Conservation (phyloP, 2,329 filamentous ascomycete species). For the Alternaria panax region DNA sequence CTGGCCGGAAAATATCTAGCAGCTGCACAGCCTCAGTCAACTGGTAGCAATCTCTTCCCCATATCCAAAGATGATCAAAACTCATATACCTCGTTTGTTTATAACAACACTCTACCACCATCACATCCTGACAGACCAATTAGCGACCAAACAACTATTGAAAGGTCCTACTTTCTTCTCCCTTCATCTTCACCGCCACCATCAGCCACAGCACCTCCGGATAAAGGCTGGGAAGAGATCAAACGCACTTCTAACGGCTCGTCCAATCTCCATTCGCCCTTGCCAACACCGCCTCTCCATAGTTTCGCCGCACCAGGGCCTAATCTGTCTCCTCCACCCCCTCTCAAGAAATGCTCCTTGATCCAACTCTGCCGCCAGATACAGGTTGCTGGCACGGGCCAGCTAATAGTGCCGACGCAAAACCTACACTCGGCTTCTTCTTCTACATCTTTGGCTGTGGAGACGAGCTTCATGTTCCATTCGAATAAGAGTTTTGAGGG, state of each 20-base stretch:
- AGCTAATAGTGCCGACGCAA: conserved; percentile 20
- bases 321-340: conserved; percentile 9
- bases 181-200: conserved; percentile 3
- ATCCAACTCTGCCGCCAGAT: conserved; percentile 23
- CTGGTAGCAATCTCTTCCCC: conserved; percentile 10
- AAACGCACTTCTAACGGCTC: conserved; percentile 23
- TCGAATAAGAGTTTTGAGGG: conserved; percentile 29
- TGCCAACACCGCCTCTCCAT: conserved; percentile 12
- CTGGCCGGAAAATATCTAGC: background rate
- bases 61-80: background rate
- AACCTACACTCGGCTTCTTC: conserved; percentile 18
- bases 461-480: conserved; percentile 24
- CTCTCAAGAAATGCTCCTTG: conserved; percentile 28
- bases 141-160: background rate
- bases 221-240: conserved; percentile 44
- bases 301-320: conserved; percentile 10
- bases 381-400: conserved; percentile 27
- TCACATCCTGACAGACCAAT: background rate
- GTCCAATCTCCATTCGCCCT: background rate
- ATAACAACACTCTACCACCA: background rate
- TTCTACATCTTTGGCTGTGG: conserved; percentile 26
- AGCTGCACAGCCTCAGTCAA: background rate
- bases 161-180: background rate
- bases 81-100: background rate
- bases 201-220: background rate